phyloP scores from a whole-genome alignment of 2,329 filamentous ascomycete genomes.

The Pseudocercospora ulei region DNA sequence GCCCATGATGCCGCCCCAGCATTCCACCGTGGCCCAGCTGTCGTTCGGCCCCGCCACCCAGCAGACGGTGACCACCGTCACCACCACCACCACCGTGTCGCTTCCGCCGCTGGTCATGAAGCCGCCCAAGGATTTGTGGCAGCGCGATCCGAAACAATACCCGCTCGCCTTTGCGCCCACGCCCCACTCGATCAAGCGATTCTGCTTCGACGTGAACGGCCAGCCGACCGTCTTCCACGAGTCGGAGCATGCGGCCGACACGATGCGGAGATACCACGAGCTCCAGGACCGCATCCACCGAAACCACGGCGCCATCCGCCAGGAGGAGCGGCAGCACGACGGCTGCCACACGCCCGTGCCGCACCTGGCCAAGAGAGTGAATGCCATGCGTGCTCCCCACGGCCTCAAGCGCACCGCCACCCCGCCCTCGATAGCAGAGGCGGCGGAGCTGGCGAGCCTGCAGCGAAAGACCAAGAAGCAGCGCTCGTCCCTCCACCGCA shows the following conservation, averaged over 20 bases:
- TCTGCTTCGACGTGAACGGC: slow-evolving; percentile 62
- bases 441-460: slow-evolving; percentile 43
- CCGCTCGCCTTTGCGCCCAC: slow-evolving; percentile 76
- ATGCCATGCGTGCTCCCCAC: slow-evolving; percentile 31
- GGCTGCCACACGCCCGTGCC: slow-evolving; percentile 25
- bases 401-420: slow-evolving; percentile 42
- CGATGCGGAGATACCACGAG: slow-evolving; percentile 40
- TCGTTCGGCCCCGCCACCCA: slow-evolving; percentile 55
- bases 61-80: slow-evolving; percentile 70
- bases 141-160: slow-evolving; percentile 79
- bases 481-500: slow-evolving; percentile 33
- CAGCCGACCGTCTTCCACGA: slow-evolving; percentile 54
- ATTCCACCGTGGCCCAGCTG: slow-evolving; percentile 48
- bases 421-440: slow-evolving; percentile 48
- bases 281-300: slow-evolving; percentile 27
- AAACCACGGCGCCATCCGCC: slow-evolving; percentile 27
- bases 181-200: slow-evolving; percentile 64
- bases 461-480: slow-evolving; percentile 46
- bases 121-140: slow-evolving; percentile 58
- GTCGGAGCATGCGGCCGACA: slow-evolving; percentile 48
- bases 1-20: slow-evolving; percentile 25
- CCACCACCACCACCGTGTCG: slow-evolving; percentile 70
- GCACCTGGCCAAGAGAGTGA: slow-evolving; percentile 19
- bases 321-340: slow-evolving; percentile 24
- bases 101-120: slow-evolving; percentile 78